These are phyloP conservation scores for Sequoia sempervirens DNA, from an alignment of 75 land plant species.

Conservation along the genomic window DNA sequence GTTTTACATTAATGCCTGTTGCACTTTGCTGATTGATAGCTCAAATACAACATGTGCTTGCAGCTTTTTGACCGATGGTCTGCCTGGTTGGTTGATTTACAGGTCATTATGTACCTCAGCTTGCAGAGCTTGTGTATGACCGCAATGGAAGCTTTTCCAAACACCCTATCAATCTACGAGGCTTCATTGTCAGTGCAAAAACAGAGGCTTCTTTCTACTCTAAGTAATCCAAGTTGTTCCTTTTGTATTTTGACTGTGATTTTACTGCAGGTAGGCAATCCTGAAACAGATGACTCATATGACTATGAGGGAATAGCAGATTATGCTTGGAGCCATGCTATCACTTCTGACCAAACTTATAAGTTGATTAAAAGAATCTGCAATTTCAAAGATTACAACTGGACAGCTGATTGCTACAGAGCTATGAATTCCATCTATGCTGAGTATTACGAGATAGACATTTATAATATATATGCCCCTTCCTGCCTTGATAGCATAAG, in stretches of 20 bases:
- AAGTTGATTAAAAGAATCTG: constrained; percentile 23
- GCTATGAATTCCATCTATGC: constrained; percentile 20
- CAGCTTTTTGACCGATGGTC: background rate
- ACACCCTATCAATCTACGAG: constrained; percentile 61
- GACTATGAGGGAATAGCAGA: constrained; percentile 54
- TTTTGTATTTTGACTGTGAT: background rate
- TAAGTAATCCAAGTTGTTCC: background rate
- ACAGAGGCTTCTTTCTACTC: background rate
- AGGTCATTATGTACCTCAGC: constrained; percentile 75
- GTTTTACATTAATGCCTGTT: background rate
- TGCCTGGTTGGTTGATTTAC: constrained; percentile 7
- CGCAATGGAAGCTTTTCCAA: constrained; percentile 31
- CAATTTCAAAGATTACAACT: constrained; percentile 22
- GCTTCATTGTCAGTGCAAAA: constrained; percentile 58
- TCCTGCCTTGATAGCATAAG: constrained; percentile 17
- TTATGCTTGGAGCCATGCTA: constrained; percentile 62
- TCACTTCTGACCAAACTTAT: constrained; percentile 37
- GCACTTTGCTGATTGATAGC: background rate
- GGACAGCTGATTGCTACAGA: constrained; percentile 23
- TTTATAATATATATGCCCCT: constrained; percentile 60
- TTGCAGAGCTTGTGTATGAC: constrained; percentile 53
- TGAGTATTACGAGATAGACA: constrained; percentile 33
- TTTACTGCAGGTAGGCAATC: constrained; percentile 55
- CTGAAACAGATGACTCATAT: constrained; percentile 38
- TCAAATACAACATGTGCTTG: background rate